Conservation (phyloP, 805 yeast species). For the Suhomyces sp. region DNA sequence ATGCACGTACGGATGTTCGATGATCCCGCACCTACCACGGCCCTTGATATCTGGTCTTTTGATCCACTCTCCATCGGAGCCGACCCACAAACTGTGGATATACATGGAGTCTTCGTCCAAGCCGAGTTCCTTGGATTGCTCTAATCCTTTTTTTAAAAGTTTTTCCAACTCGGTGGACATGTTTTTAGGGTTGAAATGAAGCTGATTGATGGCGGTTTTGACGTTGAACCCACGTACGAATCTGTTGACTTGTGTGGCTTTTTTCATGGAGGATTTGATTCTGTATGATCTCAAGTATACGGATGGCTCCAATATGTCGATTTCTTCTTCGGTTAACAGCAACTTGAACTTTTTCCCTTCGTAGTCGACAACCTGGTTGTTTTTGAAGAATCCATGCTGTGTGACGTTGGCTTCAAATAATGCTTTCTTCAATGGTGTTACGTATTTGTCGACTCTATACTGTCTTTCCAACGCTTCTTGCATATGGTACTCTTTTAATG, state of each 20-base stretch:
- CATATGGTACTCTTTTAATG: constrained; percentile 48
- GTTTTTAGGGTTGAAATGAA: constrained; percentile 81
- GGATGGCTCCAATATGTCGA: constrained; percentile 81
- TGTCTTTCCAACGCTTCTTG: constrained; percentile 45
- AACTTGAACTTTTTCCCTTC: constrained; percentile 53
- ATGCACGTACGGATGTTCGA: constrained; percentile 75
- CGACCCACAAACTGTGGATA: constrained; percentile 84
- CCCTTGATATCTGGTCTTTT: constrained; percentile 80
- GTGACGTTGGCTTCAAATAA: constrained; percentile 61
- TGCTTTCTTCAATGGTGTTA: constrained; percentile 69
- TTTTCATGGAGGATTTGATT: constrained; percentile 83
- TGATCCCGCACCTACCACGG: constrained; percentile 83
- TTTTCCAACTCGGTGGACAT: constrained; percentile 77
- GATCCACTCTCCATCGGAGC: constrained; percentile 76
- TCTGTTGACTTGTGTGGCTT: constrained; percentile 76
- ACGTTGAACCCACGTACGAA: constrained; percentile 70
- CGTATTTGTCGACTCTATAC: constrained; percentile 49
- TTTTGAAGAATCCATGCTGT: constrained; percentile 67
- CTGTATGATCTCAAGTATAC: constrained; percentile 79
- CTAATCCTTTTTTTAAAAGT: constrained; percentile 66
- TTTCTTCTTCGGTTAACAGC: constrained; percentile 58
- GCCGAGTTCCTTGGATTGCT: constrained; percentile 62
- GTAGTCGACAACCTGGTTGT: constrained; percentile 47
- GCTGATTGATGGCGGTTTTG: constrained; percentile 82
- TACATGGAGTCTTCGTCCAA: constrained; percentile 61